Percentiles rank a stretch among this genome's conserved stretches.
phyloP scores from a whole-genome alignment of 495 filamentous ascomycete genomes.

The Aspergillus baeticus region DNA sequence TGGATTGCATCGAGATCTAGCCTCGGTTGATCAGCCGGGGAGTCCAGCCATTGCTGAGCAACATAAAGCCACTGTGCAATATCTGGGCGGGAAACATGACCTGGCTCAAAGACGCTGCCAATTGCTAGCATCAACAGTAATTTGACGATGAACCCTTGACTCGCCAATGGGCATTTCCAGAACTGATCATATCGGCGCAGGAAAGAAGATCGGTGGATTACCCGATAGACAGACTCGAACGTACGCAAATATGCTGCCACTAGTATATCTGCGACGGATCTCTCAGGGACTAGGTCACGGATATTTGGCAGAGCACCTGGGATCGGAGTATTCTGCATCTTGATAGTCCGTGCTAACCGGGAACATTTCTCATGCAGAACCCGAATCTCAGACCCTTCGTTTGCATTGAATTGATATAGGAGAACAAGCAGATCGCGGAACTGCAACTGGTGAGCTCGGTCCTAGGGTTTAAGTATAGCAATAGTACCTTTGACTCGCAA shows the following conservation, averaged over 20 bases:
- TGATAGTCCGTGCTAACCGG: constrained; percentile 6
- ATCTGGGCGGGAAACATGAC: constrained; percentile 6
- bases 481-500: neutral
- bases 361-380: constrained; percentile 3
- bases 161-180: constrained; percentile 37
- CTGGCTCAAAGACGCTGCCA: constrained; percentile 37
- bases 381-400: neutral
- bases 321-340: neutral
- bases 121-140: constrained; percentile 47
- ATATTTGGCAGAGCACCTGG: neutral
- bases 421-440: neutral
- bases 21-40: constrained; percentile 43
- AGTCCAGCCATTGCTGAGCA: constrained; percentile 50
- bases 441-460: neutral
- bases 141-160: constrained; percentile 22
- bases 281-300: neutral
- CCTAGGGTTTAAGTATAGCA: neutral
- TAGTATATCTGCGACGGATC: constrained; percentile 17
- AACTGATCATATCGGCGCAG: constrained; percentile 44
- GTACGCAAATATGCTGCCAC: constrained; percentile 36
- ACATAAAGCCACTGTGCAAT: constrained; percentile 43
- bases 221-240: constrained; percentile 47
- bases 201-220: constrained; percentile 58
- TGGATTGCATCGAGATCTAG: constrained; percentile 41
- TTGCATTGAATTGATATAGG: neutral